Percentiles rank a stretch among this genome's conserved stretches.
phyloP scores from a whole-genome alignment of 768 basidiomycete species.

The Trametes cubensis region DNA sequence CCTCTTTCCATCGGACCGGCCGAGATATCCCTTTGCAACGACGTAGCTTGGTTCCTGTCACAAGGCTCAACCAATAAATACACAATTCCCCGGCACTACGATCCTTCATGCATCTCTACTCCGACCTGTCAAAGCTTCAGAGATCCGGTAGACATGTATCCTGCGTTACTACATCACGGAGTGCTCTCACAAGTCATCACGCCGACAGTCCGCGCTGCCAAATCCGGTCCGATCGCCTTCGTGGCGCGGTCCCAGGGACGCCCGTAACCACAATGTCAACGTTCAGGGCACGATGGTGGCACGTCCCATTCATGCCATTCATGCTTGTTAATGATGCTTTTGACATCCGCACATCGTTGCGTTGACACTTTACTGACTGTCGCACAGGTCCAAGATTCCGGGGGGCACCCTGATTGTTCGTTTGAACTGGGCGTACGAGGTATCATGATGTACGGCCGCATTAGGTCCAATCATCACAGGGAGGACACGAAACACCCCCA shows the following conservation, averaged over 20 bases:
- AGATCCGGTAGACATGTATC: neutral
- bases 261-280: neutral
- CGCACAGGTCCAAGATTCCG: constrained; percentile 7
- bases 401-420: constrained; percentile 15
- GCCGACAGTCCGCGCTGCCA: constrained; percentile 1
- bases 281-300: constrained; percentile 1
- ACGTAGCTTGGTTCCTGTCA: neutral
- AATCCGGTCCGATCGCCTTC: constrained; percentile 18
- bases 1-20: constrained; percentile 7
- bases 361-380: constrained; percentile 10
- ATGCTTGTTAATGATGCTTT: neutral
- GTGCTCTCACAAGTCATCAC: constrained; percentile 3
- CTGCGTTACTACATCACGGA: neutral
- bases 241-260: constrained; percentile 9
- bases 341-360: neutral
- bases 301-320: neutral
- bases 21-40: neutral
- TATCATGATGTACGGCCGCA: constrained; percentile 22
- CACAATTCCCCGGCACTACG: neutral
- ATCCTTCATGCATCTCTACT: neutral
- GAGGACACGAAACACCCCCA: constrained; percentile 3
- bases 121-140: neutral
- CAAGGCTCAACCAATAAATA: neutral
- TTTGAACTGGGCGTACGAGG: constrained; percentile 4
- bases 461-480: constrained; percentile 7